Conservation (phyloP, 2,329 filamentous ascomycete species). For the Aureobasidium leucospermi region DNA sequence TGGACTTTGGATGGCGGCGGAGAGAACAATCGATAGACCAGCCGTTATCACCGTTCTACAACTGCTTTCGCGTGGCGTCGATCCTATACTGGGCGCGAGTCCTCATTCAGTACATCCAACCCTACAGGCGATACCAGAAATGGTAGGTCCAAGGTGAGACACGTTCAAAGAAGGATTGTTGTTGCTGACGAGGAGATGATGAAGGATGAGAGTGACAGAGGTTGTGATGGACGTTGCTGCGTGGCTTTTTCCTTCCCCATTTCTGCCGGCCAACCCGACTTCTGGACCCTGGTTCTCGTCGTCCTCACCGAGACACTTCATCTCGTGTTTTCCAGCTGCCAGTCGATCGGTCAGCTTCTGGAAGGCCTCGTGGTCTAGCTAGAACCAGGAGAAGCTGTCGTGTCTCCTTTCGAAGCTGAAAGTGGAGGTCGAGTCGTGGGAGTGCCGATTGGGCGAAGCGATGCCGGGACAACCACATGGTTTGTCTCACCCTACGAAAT, state of each 20-base stretch:
- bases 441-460: not conserved
- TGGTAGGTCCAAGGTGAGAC: not conserved
- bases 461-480: not conserved
- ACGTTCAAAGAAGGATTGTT: slow-evolving; percentile 5
- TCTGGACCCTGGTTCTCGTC: not conserved
- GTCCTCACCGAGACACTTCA: not conserved
- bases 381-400: not conserved
- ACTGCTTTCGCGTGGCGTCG: slow-evolving; percentile 1
- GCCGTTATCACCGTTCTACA: slow-evolving; percentile 1
- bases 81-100: not conserved
- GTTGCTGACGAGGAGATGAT: not conserved
- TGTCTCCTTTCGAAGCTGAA: not conserved
- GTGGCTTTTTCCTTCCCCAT: not conserved
- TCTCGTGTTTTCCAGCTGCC: not conserved
- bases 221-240: not conserved
- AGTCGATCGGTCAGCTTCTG: not conserved
- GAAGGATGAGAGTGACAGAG: not conserved
- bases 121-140: not conserved
- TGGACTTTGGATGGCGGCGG: not conserved
- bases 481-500: not conserved
- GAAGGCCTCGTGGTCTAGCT: not conserved
- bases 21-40: slow-evolving; percentile 5
- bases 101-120: not conserved
- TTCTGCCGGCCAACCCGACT: not conserved
- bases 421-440: not conserved